Evolutionary conservation across 73 alveolate genomes (phyloP).

Genomic region (Halteria grandinella): DNA sequence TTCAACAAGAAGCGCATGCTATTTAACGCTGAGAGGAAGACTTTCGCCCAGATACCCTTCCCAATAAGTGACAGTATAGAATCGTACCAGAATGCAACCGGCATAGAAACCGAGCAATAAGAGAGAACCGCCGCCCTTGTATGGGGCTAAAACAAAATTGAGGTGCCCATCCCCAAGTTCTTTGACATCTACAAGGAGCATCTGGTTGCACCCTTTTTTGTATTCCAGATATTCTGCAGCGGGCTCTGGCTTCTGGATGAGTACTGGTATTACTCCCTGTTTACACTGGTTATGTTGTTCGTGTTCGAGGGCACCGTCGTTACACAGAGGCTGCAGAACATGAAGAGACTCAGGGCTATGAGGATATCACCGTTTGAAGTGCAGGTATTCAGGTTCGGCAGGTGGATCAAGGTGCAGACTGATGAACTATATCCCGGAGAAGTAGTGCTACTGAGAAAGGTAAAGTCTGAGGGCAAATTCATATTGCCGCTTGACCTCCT

Average conservation of each 20-base stretch:
- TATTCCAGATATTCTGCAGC: conserved; percentile 94
- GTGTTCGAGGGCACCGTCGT: conserved; percentile 95
- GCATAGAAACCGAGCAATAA: conserved; percentile 52
- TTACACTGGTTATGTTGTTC: conserved; percentile 89
- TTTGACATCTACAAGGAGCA: conserved; percentile 89
- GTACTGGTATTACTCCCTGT: conserved; percentile 92
- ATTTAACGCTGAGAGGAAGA: conserved; percentile 62
- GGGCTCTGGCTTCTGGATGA: conserved; percentile 97
- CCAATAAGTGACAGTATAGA: conserved; percentile 62
- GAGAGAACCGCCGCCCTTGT: conserved; percentile 63
- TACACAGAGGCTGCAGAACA: conserved; percentile 90
- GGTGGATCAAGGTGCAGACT: conserved; percentile 83
- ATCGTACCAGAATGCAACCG: conserved; percentile 66
- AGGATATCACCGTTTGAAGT: conserved; percentile 90
- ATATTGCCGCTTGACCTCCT: conserved; percentile 87
- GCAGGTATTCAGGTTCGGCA: conserved; percentile 76
- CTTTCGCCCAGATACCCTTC: conserved; percentile 67
- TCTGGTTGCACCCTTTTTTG: conserved; percentile 97
- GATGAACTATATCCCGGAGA: conserved; percentile 95
- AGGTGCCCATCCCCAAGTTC: conserved; percentile 91
- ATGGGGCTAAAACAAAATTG: conserved; percentile 88
- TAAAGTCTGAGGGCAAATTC: conserved; percentile 49
- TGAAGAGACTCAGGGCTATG: conserved; percentile 94
- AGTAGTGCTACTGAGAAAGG: conserved; percentile 77
- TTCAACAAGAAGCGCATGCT: conserved; percentile 74